Percentiles rank a stretch among this genome's conserved stretches.
These are phyloP conservation scores for Beauveria bassiana DNA, from an alignment of 2,329 filamentous ascomycete species.

Conservation along the genomic window DNA sequence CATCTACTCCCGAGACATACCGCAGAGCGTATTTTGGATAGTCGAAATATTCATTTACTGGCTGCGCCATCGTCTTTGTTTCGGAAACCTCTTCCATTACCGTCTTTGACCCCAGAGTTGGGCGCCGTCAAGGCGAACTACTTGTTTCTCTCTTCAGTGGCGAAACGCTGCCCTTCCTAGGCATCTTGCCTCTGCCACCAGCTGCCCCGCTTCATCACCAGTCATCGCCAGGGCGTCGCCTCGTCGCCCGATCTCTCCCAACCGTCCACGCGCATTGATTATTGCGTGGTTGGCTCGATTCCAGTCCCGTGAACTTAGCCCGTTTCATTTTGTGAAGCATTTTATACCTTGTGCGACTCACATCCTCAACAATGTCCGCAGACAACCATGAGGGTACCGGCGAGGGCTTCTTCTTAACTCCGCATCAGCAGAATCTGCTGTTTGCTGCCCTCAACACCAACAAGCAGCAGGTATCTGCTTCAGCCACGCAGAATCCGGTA, in stretches of 20 bases:
- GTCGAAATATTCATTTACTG: not conserved
- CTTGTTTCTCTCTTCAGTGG: not conserved
- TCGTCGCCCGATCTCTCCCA: not conserved
- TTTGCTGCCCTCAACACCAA: slow-evolving; percentile 72
- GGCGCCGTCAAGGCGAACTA: slow-evolving; percentile 5
- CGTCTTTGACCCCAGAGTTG: not conserved
- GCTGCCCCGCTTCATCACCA: slow-evolving; percentile 9
- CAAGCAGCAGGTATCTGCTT: slow-evolving; percentile 28
- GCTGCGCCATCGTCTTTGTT: not conserved
- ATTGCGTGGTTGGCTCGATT: not conserved
- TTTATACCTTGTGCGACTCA: not conserved
- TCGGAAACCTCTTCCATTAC: not conserved
- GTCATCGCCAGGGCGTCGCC: slow-evolving; percentile 7
- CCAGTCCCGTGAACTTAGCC: not conserved
- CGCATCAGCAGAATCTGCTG: slow-evolving; percentile 68
- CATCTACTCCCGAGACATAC: slow-evolving; percentile 1
- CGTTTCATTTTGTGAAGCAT: not conserved
- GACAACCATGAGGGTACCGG: slow-evolving; percentile 30
- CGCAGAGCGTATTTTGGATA: not conserved
- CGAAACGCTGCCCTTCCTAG: not conserved
- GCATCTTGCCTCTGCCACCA: not conserved
- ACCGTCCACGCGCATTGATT: not conserved
- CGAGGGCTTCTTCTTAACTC: slow-evolving; percentile 60
- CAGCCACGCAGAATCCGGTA: slow-evolving; percentile 28
- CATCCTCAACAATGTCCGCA: slow-evolving; percentile 36